Percentiles rank a stretch among this genome's conserved stretches.
These are phyloP conservation scores for Gypsophila paniculata DNA, from an alignment of 179 eudicot species.

Conservation along the genomic window DNA sequence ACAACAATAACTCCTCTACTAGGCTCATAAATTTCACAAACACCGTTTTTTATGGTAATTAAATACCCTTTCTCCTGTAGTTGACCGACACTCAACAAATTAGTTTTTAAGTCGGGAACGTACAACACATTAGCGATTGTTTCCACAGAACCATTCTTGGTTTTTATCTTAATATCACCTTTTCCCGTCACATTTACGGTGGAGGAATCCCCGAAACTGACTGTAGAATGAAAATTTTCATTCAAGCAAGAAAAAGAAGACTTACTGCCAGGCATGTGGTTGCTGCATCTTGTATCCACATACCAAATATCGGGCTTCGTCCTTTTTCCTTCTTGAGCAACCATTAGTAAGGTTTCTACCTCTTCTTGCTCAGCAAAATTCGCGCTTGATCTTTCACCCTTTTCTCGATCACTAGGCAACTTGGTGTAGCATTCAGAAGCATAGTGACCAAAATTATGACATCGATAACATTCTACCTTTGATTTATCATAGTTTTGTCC, in stretches of 20 bases:
- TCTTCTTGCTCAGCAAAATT: constrained; percentile 19
- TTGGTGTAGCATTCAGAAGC: constrained; percentile 22
- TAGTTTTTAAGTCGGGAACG: constrained; percentile 26
- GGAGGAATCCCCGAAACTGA: constrained; percentile 19
- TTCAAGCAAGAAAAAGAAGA: constrained; percentile 19
- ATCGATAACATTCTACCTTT: constrained; percentile 25
- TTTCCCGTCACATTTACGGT: constrained; percentile 23
- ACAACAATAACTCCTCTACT: constrained; percentile 7
- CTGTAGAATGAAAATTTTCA: constrained; percentile 20
- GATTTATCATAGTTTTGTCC: constrained; percentile 23
- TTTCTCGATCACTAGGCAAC: constrained; percentile 10
- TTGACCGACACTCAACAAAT: constrained; percentile 26
- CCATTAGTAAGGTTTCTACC: constrained; percentile 26
- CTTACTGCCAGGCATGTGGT: constrained; percentile 32
- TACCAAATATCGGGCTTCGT: constrained; percentile 15
- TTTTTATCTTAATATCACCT: constrained; percentile 25
- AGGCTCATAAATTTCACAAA: constrained; percentile 16
- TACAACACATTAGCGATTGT: constrained; percentile 29
- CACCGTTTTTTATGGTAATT: constrained; percentile 12
- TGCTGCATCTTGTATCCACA: constrained; percentile 28
- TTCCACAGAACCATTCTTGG: constrained; percentile 24
- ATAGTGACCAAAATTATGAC: constrained; percentile 31
- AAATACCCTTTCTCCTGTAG: constrained; percentile 24
- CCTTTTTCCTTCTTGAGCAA: constrained; percentile 9
- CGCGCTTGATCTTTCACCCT: constrained; percentile 4